phyloP scores from a whole-genome alignment of 192 early-diverging fungal species.

The Lunasporangiospora selenospora region DNA sequence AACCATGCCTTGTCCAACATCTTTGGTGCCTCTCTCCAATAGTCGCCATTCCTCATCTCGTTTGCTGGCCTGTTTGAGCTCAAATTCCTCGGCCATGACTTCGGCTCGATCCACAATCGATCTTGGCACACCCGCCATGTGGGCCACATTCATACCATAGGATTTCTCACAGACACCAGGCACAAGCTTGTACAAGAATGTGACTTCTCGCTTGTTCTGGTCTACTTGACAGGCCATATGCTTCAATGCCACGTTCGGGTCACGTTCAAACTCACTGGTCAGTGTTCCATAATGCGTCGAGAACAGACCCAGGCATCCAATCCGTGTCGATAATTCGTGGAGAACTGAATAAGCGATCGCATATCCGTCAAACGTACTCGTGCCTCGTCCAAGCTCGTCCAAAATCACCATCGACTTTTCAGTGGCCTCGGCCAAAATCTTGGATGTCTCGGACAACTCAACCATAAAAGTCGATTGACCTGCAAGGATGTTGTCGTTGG shows the following conservation, averaged over 20 bases:
- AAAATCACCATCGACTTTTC: conserved; percentile 91
- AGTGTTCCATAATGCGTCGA: conserved; percentile 96
- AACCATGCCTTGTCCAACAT: conserved; percentile 34
- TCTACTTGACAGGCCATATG: conserved; percentile 89
- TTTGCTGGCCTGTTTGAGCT: conserved; percentile 52
- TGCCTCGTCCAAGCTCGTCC: conserved; percentile 98
- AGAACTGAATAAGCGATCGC: conserved; percentile 95
- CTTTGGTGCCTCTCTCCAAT: conserved; percentile 14
- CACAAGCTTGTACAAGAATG: conserved; percentile 92
- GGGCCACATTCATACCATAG: conserved; percentile 98
- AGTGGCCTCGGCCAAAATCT: conserved; percentile 91
- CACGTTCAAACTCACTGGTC: conserved; percentile 82
- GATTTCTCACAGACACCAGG: conserved; percentile 89
- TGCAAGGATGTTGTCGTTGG: conserved; percentile 94
- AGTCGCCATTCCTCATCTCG: conserved; percentile 15
- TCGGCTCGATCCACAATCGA: conserved; percentile 76
- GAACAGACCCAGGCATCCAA: conserved; percentile 92
- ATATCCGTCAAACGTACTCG: conserved; percentile 96
- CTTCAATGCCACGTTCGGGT: conserved; percentile 81
- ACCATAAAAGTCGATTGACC: conserved; percentile 98
- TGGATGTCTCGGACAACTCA: conserved; percentile 93
- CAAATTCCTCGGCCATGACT: conserved; percentile 76
- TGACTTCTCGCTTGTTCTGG: conserved; percentile 84
- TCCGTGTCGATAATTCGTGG: conserved; percentile 79
- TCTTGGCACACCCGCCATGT: conserved; percentile 91